Evolutionary conservation across 495 filamentous ascomycete genomes (phyloP).

Genomic region (Bombardia bombarda): DNA sequence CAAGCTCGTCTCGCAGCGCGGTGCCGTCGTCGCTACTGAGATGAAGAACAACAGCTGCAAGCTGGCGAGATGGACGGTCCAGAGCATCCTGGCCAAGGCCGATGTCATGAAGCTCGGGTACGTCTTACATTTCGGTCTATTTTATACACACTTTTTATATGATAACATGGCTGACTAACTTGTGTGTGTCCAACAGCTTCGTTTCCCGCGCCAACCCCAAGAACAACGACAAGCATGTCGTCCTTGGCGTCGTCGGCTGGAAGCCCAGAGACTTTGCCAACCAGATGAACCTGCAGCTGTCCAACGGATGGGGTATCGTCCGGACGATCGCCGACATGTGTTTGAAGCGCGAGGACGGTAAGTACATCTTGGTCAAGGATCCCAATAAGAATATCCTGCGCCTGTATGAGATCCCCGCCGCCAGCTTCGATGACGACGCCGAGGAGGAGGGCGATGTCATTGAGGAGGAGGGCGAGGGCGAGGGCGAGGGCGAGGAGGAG

Average conservation of each 20-base stretch:
- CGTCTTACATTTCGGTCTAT: conserved; percentile 20
- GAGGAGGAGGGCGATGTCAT: conserved; percentile 26
- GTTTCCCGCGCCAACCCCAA: conserved; percentile 90
- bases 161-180: conserved; percentile 15
- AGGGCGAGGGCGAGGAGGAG: conserved; percentile 10
- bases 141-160: neutral
- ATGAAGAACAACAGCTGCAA: conserved; percentile 99
- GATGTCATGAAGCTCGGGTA: conserved; percentile 97
- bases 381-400: conserved; percentile 91
- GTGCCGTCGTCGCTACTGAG: conserved; percentile 95
- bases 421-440: conserved; percentile 66
- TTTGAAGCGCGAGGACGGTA: conserved; percentile 62
- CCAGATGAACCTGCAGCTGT: conserved; percentile 95
- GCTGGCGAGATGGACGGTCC: conserved; percentile 91
- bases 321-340: conserved; percentile 93
- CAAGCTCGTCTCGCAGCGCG: conserved; percentile 86
- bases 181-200: conserved; percentile 48
- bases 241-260: conserved; percentile 93
- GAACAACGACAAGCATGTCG: conserved; percentile 79
- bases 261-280: conserved; percentile 93
- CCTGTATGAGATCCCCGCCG: conserved; percentile 81
- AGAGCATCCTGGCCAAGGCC: conserved; percentile 89
- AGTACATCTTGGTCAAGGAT: conserved; percentile 72
- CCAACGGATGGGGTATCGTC: conserved; percentile 98
- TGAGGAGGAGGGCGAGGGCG: conserved; percentile 24